Base-by-base conservation (phyloP, 805 yeast genomes). In the Tetrapisispora iriomotensis region DNA sequence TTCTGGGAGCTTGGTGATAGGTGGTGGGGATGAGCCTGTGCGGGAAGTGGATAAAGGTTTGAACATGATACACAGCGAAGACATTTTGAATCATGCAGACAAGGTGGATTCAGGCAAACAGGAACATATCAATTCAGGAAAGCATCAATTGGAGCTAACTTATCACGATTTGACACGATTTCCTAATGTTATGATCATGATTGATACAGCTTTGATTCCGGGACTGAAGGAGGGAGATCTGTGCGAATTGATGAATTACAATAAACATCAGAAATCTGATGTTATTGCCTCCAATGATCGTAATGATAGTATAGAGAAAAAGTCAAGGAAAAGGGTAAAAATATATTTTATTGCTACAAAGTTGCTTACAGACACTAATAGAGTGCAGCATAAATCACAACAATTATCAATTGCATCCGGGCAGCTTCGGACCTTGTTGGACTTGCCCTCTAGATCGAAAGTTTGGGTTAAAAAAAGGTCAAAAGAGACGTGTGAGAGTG, bases 221-320 rank as follows among this genome's bases (percentile, higher is more conserved):
- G 82, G 80, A 1, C 73, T 83, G 1, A 65, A 66, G 39, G 76
- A 70, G n/a, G 95, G 94, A 14, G 84, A 82, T 51, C 60, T 84
- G 7, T 88, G 85, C 18, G 94, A 85, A 56, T 50, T 82, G 32
- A 72, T 67, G 45, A 69, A 78, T 23, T 66, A 71, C 22, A 65
- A 61, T 37, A 53, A 51, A 30, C 40, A 39, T 30, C 49, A 53
- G 10, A 53, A 33, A 15, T 19, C 40, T 23, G 39, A 37, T 13
- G 17, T 18, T 6, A 12, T 12, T 3, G 8, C 28, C 13, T 4
- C n/a, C 2, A 26, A 25, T 37, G 7, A 20, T 15, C 18, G 14
- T 6, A 17, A 30, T 17, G 3, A 29, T 6, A 17, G 6, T 12
- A 29, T 4, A 7, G 24, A 6, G 10, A 19, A 36, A 5, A 29